phyloP scores from a whole-genome alignment of 768 basidiomycete genomes.

The Trametes gibbosa region DNA sequence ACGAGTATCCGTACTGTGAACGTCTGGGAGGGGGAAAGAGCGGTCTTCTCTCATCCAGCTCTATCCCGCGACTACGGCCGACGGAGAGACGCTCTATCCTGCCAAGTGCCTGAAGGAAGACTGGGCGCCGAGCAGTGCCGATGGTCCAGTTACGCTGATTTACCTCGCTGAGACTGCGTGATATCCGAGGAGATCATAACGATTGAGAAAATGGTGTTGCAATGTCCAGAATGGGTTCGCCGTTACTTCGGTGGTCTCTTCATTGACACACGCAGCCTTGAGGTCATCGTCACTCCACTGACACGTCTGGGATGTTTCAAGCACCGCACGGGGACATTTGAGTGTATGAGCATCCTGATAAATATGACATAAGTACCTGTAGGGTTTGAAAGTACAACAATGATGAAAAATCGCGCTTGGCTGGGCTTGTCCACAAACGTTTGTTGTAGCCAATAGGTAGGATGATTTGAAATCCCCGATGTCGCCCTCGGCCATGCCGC shows the following conservation, averaged over 20 bases:
- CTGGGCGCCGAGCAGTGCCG: slow-evolving; percentile 1
- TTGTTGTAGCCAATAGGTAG: no score
- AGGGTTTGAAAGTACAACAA: no score
- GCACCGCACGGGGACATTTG: no score
- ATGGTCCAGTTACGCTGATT: neutral
- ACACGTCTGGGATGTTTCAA: neutral
- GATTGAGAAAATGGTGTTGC: neutral
- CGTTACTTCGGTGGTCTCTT: neutral
- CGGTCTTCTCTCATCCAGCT: neutral
- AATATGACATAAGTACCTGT: no score
- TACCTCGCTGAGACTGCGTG: neutral
- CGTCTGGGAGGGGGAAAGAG: neutral
- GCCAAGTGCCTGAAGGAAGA: slow-evolving; percentile 1
- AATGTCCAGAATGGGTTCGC: neutral
- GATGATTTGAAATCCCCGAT: no score
- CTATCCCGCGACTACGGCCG: neutral
- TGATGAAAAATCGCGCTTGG: no score
- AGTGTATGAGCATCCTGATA: no score
- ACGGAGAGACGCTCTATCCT: neutral
- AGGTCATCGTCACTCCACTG: neutral
- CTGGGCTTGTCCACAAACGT: no score
- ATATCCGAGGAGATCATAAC: neutral
- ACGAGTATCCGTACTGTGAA: neutral
- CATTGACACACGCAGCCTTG: neutral
- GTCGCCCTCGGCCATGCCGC: no score